Percentiles rank a stretch among this genome's conserved stretches.
Evolutionary conservation across 441 rosid species (phyloP).

Genomic region (Euphorbia celastroides): DNA sequence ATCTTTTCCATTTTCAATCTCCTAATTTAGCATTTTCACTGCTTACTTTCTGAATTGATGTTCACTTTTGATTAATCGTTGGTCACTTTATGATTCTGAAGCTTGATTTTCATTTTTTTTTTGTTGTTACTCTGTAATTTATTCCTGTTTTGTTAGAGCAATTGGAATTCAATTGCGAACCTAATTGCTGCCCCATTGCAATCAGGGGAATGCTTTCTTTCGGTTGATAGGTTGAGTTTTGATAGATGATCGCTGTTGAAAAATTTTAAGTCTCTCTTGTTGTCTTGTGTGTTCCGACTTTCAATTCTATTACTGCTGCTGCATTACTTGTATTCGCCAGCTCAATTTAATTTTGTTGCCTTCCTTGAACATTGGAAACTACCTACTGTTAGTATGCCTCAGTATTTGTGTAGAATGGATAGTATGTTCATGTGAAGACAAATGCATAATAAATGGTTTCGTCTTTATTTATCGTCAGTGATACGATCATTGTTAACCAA

Average conservation of each 20-base stretch:
- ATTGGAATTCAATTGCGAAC: neutral
- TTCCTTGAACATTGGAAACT: neutral
- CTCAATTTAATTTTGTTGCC: neutral
- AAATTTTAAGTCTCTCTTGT: neutral
- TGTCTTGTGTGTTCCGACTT: neutral
- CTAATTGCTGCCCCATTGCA: neutral
- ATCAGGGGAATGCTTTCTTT: neutral
- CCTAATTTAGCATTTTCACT: neutral
- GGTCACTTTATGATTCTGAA: neutral
- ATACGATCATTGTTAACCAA: neutral
- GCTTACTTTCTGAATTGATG: neutral
- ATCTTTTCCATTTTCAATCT: neutral
- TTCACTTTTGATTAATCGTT: neutral
- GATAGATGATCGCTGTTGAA: neutral
- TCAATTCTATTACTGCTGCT: neutral
- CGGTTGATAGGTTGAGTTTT: neutral
- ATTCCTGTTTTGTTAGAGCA: neutral
- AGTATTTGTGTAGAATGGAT: neutral
- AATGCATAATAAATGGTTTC: neutral
- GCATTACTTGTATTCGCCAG: neutral
- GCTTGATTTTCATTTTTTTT: neutral
- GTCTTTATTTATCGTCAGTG: neutral
- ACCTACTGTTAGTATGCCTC: too few species aligned
- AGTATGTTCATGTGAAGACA: neutral
- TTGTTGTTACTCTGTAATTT: neutral